Percentiles rank a stretch among this genome's conserved stretches.
Evolutionary conservation across 2,329 filamentous ascomycete genomes (phyloP).

Genomic region (Clarireedia monteithiana): DNA sequence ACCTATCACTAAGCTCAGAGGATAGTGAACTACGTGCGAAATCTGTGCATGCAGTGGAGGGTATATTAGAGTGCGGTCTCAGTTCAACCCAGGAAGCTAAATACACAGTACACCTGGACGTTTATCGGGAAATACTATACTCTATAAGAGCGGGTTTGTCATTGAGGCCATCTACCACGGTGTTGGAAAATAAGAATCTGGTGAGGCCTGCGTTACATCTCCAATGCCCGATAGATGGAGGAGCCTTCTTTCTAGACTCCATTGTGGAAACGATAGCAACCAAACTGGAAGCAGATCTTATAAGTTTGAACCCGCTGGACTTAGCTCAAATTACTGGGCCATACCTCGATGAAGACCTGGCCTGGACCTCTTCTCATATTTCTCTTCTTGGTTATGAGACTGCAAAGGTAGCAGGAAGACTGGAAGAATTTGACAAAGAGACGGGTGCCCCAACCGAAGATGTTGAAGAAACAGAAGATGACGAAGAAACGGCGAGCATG

Average conservation of each 20-base stretch:
- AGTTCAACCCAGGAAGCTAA: conserved; percentile 15
- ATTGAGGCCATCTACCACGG: conserved; percentile 30
- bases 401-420: conserved; percentile 46
- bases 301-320: conserved; percentile 61
- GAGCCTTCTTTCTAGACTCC: conserved; percentile 45
- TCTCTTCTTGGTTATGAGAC: conserved; percentile 50
- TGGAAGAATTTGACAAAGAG: conserved; percentile 42
- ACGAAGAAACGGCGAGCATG: conserved; percentile 11
- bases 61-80: conserved; percentile 13
- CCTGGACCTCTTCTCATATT: conserved; percentile 37
- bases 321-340: conserved; percentile 61
- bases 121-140: conserved; percentile 35
- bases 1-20: background rate
- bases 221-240: conserved; percentile 50
- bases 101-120: conserved; percentile 25
- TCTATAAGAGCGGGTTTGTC: conserved; percentile 43
- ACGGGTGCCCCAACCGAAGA: conserved; percentile 34
- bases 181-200: conserved; percentile 22
- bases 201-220: conserved; percentile 49
- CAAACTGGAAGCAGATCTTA: conserved; percentile 55
- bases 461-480: conserved; percentile 36
- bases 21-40: background rate
- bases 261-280: conserved; percentile 57
- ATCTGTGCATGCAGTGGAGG: conserved; percentile 3
- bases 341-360: conserved; percentile 58